Evolutionary conservation across 768 basidiomycete genomes (phyloP), one percentile per base, ranked within the genome.

Genomic region (Inosperma sp.): DNA sequence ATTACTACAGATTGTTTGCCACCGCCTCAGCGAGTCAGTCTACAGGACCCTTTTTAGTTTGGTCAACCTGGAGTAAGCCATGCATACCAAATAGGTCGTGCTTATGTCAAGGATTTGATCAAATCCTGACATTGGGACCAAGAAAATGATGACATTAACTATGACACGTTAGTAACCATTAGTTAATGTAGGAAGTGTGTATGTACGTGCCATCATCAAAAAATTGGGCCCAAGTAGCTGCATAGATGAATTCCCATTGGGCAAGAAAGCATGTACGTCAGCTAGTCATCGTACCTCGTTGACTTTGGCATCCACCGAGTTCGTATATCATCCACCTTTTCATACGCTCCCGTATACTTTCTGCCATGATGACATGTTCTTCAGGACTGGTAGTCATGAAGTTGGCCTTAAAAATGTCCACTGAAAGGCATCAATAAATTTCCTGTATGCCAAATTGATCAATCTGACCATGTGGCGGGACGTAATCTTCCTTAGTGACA

Each of bases 321-420:
- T 87, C 84, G 58, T 83, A 85, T 33, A 86, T 77, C 5, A 76
- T 71, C 82, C 83, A 86, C n/a, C 76, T 63, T 42, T 72, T 73
- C 1, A 74, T 69, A n/a, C 59, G 63, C 25, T 70, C 66, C 21
- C 55, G 41, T 4, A 53, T 55, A 40, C 41, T 54, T 60, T 84
- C 80, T 54, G 81, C 69, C 3, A 69, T 60, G 42, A 86, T 74
- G 7, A 68, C 69, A 54, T 85, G 81, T 61, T 84, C 81, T 56
- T 84, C 82, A 4, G 83, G 80, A 3, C 83, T 82, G 31, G 79
- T 65, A 1, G 84, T 86, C 41, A 77, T 76, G 31, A 87, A 69
- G 43, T 84, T 75, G 13, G 83, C 82, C 45, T 78, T 79, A 40
- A 87, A 66, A 25, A 87, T 76, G 57, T 87, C 84, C 21, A 77